A percentile compares a stretch with the other conserved stretches of the same genome.
Conservation (phyloP, 352 stramenopile species). For the Globisporangium nagaii region DNA sequence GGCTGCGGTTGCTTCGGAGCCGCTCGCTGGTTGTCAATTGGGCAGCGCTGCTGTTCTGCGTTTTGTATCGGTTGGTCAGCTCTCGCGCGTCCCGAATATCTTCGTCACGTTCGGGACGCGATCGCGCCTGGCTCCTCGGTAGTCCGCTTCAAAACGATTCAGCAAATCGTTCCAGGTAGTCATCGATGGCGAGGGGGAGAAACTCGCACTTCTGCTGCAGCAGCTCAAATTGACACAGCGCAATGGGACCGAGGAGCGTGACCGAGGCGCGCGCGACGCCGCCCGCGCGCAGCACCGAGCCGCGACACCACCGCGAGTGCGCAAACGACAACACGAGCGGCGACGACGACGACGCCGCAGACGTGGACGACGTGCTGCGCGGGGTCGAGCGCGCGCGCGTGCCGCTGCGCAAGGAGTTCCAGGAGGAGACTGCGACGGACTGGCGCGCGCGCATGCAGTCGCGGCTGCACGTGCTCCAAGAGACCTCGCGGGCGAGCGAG, state of each 20-base stretch:
- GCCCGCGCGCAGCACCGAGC: neutral
- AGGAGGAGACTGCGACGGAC: slow-evolving; percentile 11
- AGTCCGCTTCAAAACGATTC: too few species aligned
- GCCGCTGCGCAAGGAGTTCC: slow-evolving; percentile 1
- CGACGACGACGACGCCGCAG: neutral
- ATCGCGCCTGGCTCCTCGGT: too few species aligned
- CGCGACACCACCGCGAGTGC: neutral
- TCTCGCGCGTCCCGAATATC: neutral
- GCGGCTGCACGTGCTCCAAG: slow-evolving; percentile 10
- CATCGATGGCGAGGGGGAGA: neutral
- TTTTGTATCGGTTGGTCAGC: slow-evolving; percentile 6
- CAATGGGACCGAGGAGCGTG: too few species aligned
- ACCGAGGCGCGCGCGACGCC: neutral
- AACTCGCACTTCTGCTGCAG: too few species aligned
- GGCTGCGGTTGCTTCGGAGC: neutral
- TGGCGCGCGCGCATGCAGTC: slow-evolving; percentile 18
- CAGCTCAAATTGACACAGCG: too few species aligned
- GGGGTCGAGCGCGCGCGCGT: neutral
- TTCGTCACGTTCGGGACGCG: too few species aligned
- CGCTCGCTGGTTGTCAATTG: slow-evolving; percentile 2
- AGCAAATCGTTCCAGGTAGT: too few species aligned
- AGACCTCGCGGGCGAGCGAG: neutral
- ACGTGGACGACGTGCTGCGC: neutral
- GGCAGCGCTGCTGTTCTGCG: neutral
- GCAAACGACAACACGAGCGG: slow-evolving; percentile 3